Evolutionary conservation across 176 grass and related monocot genomes (phyloP).

Genomic region (Tuctoria greenei): DNA sequence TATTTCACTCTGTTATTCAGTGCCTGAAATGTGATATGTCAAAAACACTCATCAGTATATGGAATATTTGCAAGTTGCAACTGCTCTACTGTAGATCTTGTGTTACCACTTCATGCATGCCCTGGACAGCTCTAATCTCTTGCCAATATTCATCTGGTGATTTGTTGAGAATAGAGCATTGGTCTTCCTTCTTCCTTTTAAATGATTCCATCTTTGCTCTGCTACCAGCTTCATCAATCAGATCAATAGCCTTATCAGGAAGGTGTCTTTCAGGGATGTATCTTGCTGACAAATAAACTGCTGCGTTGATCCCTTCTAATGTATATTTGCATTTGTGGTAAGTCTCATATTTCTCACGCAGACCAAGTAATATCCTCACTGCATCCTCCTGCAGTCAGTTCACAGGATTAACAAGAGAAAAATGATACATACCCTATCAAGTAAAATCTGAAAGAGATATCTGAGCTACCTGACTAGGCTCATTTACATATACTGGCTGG

Average conservation of each 20-base stretch:
- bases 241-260: constrained; percentile 98
- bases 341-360: constrained; percentile 80
- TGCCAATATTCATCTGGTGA: constrained; percentile 94
- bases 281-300: constrained; percentile 92
- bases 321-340: constrained; percentile 94
- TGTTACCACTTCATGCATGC: constrained; percentile 86
- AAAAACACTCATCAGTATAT: constrained; percentile 38
- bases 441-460: constrained; percentile 19
- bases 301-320: constrained; percentile 78
- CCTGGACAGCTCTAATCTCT: constrained; percentile 91
- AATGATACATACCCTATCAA: constrained; percentile 1
- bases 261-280: constrained; percentile 93
- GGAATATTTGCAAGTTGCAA: constrained; percentile 12
- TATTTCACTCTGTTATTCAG: constrained; percentile 80
- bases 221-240: constrained; percentile 98
- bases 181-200: constrained; percentile 87
- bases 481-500: constrained; percentile 81
- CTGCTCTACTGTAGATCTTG: constrained; percentile 12
- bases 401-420: constrained; percentile 27
- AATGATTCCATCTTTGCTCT: constrained; percentile 82
- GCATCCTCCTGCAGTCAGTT: constrained; percentile 66
- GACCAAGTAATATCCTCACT: constrained; percentile 78
- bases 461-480: constrained; percentile 77
- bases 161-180: constrained; percentile 72
- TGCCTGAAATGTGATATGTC: constrained; percentile 47